Conservation (phyloP, 2,329 filamentous ascomycete species). For the Diaporthe aspalathi region DNA sequence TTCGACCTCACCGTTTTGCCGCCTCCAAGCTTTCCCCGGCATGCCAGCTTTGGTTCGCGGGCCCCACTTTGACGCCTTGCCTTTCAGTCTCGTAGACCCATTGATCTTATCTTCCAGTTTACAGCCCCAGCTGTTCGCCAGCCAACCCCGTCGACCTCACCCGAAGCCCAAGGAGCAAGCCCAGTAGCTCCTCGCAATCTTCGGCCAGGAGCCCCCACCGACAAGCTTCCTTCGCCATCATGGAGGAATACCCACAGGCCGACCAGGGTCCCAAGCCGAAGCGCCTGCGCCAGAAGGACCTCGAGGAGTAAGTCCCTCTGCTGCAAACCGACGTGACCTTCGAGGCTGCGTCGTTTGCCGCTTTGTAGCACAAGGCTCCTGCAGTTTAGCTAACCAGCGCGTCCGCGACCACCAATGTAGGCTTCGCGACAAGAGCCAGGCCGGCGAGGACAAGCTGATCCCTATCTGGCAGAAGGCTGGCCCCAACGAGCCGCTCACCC, state of each 20-base stretch:
- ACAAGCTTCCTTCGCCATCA: background rate
- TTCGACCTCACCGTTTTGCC: background rate
- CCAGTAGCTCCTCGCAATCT: background rate
- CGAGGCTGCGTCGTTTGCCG: background rate
- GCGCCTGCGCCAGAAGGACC: slow-evolving; percentile 36
- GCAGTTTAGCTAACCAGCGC: background rate
- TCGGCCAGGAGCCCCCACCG: background rate
- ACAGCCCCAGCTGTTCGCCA: background rate
- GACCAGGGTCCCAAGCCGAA: slow-evolving; percentile 26
- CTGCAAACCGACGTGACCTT: background rate
- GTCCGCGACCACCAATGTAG: background rate
- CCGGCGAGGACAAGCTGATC: slow-evolving; percentile 33
- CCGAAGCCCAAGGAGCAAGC: background rate
- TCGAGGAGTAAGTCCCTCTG: slow-evolving; percentile 35
- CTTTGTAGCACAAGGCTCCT: background rate
- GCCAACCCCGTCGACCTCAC: background rate
- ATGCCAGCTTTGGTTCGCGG: background rate
- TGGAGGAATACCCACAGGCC: background rate
- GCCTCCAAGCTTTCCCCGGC: background rate
- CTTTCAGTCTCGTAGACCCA: background rate
- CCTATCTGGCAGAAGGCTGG: slow-evolving; percentile 31
- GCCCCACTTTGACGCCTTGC: background rate
- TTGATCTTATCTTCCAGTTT: background rate
- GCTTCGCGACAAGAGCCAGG: slow-evolving; percentile 23
- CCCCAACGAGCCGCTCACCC: background rate